phyloP scores from a whole-genome alignment of 768 basidiomycete genomes.

The Mrakia gelida region DNA sequence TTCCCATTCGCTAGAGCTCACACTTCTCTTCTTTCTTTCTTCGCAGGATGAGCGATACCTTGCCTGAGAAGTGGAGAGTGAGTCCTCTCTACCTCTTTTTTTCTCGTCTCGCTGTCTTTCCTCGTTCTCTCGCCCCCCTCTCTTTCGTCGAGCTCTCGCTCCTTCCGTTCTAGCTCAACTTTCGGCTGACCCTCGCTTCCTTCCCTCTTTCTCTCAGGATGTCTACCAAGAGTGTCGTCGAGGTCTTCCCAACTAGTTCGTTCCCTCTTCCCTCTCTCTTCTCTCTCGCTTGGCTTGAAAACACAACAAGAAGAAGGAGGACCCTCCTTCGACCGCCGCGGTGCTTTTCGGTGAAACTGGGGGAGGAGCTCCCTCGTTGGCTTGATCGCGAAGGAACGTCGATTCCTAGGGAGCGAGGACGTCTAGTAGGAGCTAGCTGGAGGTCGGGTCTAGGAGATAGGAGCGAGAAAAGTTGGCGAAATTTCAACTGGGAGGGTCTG shows the following conservation, averaged over 20 bases:
- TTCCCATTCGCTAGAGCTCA: no score
- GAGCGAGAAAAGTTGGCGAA: background rate
- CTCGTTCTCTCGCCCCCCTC: no score
- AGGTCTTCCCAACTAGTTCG: constrained; percentile 95
- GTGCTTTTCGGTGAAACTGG: background rate
- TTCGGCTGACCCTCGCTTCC: background rate
- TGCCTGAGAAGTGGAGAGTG: constrained; percentile 70
- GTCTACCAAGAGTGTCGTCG: constrained; percentile 79
- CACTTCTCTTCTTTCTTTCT: no score
- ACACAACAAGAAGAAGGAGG: background rate
- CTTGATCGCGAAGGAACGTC: background rate
- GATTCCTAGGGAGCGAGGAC: no score
- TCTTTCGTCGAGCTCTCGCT: background rate
- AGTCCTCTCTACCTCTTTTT: background rate
- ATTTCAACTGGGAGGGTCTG: no score
- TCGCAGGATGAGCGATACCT: constrained; percentile 68
- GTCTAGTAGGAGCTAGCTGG: no score
- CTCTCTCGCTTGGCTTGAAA: background rate
- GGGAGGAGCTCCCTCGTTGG: background rate
- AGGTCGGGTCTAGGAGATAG: background rate
- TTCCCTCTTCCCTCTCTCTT: constrained; percentile 33
- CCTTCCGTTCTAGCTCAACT: background rate
- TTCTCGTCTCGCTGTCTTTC: no score
- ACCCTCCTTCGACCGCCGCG: background rate
- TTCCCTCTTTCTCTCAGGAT: constrained; percentile 38